Base-by-base conservation (phyloP, 768 basidiomycete species). In the Boletus sp. region DNA sequence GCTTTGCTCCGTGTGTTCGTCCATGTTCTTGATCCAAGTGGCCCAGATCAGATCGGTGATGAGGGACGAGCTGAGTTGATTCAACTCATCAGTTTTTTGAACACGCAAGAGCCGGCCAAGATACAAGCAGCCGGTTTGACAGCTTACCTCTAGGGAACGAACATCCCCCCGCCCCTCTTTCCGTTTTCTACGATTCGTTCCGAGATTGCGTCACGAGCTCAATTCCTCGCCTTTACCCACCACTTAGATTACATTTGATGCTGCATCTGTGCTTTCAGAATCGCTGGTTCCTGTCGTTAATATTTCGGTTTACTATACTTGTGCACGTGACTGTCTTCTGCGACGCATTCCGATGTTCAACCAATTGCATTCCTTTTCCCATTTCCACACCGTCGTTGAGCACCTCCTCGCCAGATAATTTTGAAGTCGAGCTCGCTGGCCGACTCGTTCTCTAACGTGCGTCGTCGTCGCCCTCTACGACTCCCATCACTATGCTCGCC, bases 31-130 rank as follows among this genome's bases (percentile, higher is more conserved):
- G 87, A 93, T 64, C 90, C 91, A 21, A 83, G 64, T 47, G 77
- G 72, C 14, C 74, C 79, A 7, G 92, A 93, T 58, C 88, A 94
- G 73, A 73, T 97, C 58, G 85, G 85, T 10, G 86, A 89, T 42
- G 90, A 93, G 62, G 83, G 86, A 50, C 82, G 88, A 45, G 81
- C 75, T 23, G 83, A 91, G 68, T 74, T 99, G 62, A 83, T 93
- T 57, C 76, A 82, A 41, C 78, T 98, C 34, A 74, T 98, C 55
- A 75, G 75, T 25, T 80, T 82, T 51, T 76, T 99, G 67, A 88
- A 88, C 68, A 74, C 74, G 34, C 83, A 91, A 72, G 81, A 86
- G 49, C 87, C 93, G 29, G 83, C 75, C 32, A 90, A 88, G 72
- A 80, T 98, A 32, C 86, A 87, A 64, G 90, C 87, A 6, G 84